Conservation (phyloP, 2,329 filamentous ascomycete species). For the Nemania serpens region DNA sequence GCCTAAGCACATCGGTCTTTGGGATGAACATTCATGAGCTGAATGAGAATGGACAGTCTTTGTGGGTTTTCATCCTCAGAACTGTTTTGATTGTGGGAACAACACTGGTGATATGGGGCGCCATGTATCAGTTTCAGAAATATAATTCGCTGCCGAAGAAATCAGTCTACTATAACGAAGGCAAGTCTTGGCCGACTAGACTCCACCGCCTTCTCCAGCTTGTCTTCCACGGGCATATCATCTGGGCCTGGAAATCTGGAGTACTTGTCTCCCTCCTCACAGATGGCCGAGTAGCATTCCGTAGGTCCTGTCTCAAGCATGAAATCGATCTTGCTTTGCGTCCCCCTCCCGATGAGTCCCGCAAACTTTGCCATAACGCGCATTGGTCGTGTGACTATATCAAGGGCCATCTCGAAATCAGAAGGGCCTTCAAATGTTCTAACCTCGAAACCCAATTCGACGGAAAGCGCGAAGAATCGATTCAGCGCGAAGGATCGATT, state of each 20-base stretch:
- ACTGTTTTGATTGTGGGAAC: neutral
- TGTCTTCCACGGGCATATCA: neutral
- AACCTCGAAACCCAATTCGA: neutral
- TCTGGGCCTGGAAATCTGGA: conserved; percentile 13
- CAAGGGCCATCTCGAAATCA: neutral
- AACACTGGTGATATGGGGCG: neutral
- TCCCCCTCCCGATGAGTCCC: neutral
- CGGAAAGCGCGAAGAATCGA: no score
- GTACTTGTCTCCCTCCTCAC: conserved; percentile 5
- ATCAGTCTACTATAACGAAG: neutral
- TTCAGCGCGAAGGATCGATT: no score
- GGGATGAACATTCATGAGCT: conserved; percentile 2
- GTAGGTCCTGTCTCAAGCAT: neutral
- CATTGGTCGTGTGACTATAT: neutral
- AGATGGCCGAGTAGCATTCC: conserved; percentile 2
- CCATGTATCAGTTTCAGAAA: neutral
- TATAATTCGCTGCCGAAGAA: neutral
- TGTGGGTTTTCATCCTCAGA: neutral
- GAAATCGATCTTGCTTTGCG: no score
- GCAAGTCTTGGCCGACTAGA: neutral
- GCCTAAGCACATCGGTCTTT: neutral
- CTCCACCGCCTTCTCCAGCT: neutral
- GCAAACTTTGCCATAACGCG: neutral
- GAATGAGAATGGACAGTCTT: neutral
- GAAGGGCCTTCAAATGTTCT: neutral